Evolutionary conservation across 176 grass and related monocot species (phyloP), one percentile per base, ranked within the genome.

Genomic region (Poa annua): DNA sequence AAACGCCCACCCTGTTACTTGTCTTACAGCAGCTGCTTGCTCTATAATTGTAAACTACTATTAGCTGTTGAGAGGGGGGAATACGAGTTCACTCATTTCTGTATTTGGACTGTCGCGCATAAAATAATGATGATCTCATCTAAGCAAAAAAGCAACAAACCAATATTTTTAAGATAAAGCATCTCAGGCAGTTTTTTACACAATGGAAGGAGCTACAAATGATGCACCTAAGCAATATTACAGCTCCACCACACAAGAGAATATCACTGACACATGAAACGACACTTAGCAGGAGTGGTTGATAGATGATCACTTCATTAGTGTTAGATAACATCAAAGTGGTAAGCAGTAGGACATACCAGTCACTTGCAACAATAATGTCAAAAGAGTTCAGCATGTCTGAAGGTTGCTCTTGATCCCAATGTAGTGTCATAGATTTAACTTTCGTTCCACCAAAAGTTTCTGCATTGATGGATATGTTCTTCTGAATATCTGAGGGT

Each of bases 321-420:
- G 11, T 19, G 70, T 62, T 62, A 6, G 85, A 64, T 10, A 85
- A 85, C 51, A 78, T 2, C 0, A 63, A 80, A 73, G 2, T 75
- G 80, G 25, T 41, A 85, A 81, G 52, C 66, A 10, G 81, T 65
- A 2, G 26, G 84, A 70, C 49, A 71, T 88, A 98, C 95, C 95
- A 98, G 86, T 98, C 95, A 95, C 95, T 98, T 71, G 95, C 95
- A 86, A 98, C 81, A 91, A 95, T 88, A 16, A 98, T 81, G 82
- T 98, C 92, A 76, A 95, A 95, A 83, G 86, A 74, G 79, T 91
- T 87, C 74, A 74, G 48, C 15, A 89, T 80, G 84, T 94, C 88
- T 53, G 86, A 81, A 80, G 25, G 78, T 78, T 86, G 82, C 14
- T 86, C 79, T 81, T 86, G 83, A 82, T 93, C 84, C 95, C 95